Base-by-base conservation (phyloP, 2,329 filamentous ascomycete species). In the Metarhizium anisopliae region DNA sequence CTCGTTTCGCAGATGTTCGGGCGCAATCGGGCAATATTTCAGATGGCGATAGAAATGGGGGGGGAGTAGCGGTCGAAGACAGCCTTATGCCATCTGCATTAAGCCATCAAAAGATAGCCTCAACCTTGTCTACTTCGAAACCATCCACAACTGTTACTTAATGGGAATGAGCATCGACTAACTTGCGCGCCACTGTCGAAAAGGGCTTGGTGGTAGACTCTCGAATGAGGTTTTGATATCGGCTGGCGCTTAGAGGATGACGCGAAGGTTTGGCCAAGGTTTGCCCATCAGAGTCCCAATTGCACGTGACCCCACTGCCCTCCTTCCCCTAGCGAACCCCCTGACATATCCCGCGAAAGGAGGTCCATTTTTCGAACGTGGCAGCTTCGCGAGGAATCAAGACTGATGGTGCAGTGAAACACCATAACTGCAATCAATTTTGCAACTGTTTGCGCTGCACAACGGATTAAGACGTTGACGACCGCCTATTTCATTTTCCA, bases 341-440 rank as follows among this genome's bases (percentile, higher is more conserved):
- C 25, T 25, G 25, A 25, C 25, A 25, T 25, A 25, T 42, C 42
- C 63, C 65, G 64, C 43, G 43, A 47, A 47, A 47, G 43, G 20
- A 30, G 45, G 42, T 35, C 38, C 40, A n/a, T 11, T 52, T 51
- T 35, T 49, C 66, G 73, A 79, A 79, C 77, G 77, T 80, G 77
- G 77, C 77, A 79, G 72, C 73, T 79, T 78, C 63, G 61, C 10
- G 32, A 35, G 10, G 32, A 7, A 8, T 35, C 32, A 35, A 35
- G 10, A 8, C 10, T 35, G 56, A 18, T 43, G 40, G 40, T 43
- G 40, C 40, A 14, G n/a, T 50, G 7, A 29, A 55, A 56, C 53
- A 38, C n/a, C 18, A 42, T 38, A 14, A n/a, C 25, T 36, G 10
- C 18, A 38, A 35, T 38, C 50, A 11, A 35, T 10, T 40, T 35